Percentiles rank a stretch among this genome's conserved stretches.
phyloP scores from a whole-genome alignment of 257 asterid genomes.

The Solanum chiquidenum region DNA sequence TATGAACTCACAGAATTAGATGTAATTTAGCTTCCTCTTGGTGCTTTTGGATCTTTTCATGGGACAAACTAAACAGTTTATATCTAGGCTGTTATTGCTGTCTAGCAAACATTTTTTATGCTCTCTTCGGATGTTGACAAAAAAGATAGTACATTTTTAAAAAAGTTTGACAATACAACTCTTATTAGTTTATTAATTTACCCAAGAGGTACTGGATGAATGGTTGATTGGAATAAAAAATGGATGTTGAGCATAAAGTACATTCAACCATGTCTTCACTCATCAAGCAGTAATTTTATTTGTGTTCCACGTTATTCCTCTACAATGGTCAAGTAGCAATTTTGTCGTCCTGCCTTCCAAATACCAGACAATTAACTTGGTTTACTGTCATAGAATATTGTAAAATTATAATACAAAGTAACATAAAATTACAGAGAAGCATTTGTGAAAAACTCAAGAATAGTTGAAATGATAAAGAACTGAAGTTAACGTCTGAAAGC shows the following conservation, averaged over 20 bases:
- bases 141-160: background rate
- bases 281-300: background rate
- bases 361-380: background rate
- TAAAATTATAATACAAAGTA: background rate
- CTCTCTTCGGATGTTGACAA: background rate
- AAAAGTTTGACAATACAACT: background rate
- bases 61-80: background rate
- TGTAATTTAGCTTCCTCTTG: background rate
- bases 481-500: background rate
- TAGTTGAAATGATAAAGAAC: background rate
- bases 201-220: background rate
- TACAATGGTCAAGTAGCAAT: background rate
- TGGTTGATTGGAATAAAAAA: background rate
- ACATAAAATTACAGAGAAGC: background rate
- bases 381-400: background rate
- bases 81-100: background rate
- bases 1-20: background rate
- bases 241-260: background rate
- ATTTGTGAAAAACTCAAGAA: background rate
- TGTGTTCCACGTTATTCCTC: background rate
- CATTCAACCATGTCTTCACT: background rate
- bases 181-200: background rate
- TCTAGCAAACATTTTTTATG: background rate
- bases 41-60: background rate
- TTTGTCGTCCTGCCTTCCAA: too few relatives aligned